Base-by-base conservation (phyloP, 768 basidiomycete genomes). In the Mycena epipterygia region DNA sequence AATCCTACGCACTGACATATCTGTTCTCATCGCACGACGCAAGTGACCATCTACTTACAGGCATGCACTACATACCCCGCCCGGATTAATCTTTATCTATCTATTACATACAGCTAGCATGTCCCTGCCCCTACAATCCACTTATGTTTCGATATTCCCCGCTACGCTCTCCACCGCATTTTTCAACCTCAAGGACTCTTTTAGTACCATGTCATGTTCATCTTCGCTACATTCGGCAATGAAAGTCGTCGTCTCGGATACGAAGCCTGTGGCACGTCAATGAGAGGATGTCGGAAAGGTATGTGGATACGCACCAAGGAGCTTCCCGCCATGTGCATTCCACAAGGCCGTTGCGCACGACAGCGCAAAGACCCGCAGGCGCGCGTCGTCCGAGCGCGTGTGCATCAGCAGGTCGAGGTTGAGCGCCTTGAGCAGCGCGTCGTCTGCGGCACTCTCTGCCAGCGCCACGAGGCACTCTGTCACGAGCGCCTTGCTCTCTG, bases 141-240 rank as follows among this genome's bases (percentile, higher is more conserved):
- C 44, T 62, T 56, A 67, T 58, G 59, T 61, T 29, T 52, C 82
- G 79, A 89, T 87, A 73, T 85, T 91, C 14, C 93, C 93, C 69
- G 91, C 91, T 73, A 92, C 86, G 71, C 82, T 87, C 81, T 95
- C 93, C 53, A 94, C 89, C 5, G 89, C 89, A 80, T 87, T 82
- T 79, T 92, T 95, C 80, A 95, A 82, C 73, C 80, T 85, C 71
- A 90, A 88, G 21, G 91, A 89, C 74, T 90, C 90, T 66, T 84
- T 86, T 5, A 95, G 93, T 19, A 97, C 94, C 67, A 86, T 86
- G 72, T 95, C 94, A 77, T 95, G 91, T 73, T 96, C 96, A 76
- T 97, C 95, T 81, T 96, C 95, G 5, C 90, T 89, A 76, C 91
- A 93, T 79, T 97, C 96, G 5, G 90, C 90, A 62, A 97, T 91